Base-by-base conservation (phyloP, 345 rosid species). In the Durio zibethinus region DNA sequence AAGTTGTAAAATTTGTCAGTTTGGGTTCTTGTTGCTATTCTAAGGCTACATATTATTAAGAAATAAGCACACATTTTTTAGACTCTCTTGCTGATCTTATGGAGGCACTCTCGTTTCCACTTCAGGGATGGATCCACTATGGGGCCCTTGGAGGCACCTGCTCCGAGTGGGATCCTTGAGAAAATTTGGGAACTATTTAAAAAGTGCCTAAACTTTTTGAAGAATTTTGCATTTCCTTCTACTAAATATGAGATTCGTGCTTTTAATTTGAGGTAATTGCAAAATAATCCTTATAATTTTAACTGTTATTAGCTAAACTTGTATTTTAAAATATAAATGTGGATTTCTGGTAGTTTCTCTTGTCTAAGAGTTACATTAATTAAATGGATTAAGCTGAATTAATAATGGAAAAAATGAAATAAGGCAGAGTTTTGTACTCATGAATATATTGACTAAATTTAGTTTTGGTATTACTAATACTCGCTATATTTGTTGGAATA, bases 251-350 rank as follows among this genome's bases (percentile, higher is more conserved):
- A 71, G 33, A 71, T 31, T 10, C 60, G 3, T 71, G 60, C 60
- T 48, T 71, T 10, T 50, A 3, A 71, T 71, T 71, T 71, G 43
- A 71, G 60, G 74, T 71, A 31, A 31, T 31, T 71, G 10, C 27
- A 48, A 31, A 71, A 31, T 50, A 31, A 50, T 71, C 42, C 27
- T 4, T 71, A 71, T 15, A 31, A 20, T 48, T 31, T 48, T 31
- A 10, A 50, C 31, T 47, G 16, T 33, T 31, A 50, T 4, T 50
- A 71, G 9, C 60, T 29, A 18, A 31, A 50, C 27, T 4, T 31
- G 18, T 50, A 50, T 50, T 70, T 47, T 71, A 7, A 47, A 71
- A 71, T 71, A 29, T 25, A 25, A 29, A 71, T 31, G 27, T 29
- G 27, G 36, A 50, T 50, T 31, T 10, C 27, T 4, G 21, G 43